Evolutionary conservation across 129 eudicot genomes (phyloP), one percentile per base, ranked within the genome.

Genomic region (Chrysanthemum seticuspe): DNA sequence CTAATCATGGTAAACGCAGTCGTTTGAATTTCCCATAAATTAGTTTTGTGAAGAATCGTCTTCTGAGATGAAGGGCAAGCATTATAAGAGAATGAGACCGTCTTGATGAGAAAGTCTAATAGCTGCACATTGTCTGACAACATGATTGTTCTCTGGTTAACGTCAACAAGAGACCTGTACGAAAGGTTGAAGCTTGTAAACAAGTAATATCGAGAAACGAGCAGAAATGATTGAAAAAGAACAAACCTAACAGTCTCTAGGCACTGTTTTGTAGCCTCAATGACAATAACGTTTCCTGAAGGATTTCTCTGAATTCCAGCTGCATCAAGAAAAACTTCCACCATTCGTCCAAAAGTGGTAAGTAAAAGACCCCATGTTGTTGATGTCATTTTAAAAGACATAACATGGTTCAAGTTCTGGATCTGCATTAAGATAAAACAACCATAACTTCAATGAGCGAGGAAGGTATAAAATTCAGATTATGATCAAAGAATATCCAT

Each of bases 191-290:
- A 18, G 23, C 36, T 10, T 72, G 48, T 60, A 6, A 40, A 62
- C 13, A 47, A 29, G 23, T 45, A 19, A 49, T 13, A 68, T 3
- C 29, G 45, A 9, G 6, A 52, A 19, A 65, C 10, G 58, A 61
- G 34, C 68, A 45, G 49, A 67, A 27, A 68, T 25, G 44, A 10
- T 14, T 27, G 31, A 51, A 5, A 27, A 18, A 60, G n/a, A 78
- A 62, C 81, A 73, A 66, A 93, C 98, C 99, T 84, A 71, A 81
- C 71, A 61, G 85, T 81, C 50, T 90, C 97, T 56, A 90, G 76
- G 75, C 91, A 90, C 31, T 86, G 82, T 53, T 71, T 83, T 31
- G 84, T 62, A 63, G 94, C 87, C 81, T 76, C 84, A 79, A 76
- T 49, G 51, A 71, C 79, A 31, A 76, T 11, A 76, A 52, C 69